Percentiles rank a stretch among this genome's conserved stretches.
Evolutionary conservation across 2,329 filamentous ascomycete species (phyloP).

Genomic region (Uncinocarpus reesii): DNA sequence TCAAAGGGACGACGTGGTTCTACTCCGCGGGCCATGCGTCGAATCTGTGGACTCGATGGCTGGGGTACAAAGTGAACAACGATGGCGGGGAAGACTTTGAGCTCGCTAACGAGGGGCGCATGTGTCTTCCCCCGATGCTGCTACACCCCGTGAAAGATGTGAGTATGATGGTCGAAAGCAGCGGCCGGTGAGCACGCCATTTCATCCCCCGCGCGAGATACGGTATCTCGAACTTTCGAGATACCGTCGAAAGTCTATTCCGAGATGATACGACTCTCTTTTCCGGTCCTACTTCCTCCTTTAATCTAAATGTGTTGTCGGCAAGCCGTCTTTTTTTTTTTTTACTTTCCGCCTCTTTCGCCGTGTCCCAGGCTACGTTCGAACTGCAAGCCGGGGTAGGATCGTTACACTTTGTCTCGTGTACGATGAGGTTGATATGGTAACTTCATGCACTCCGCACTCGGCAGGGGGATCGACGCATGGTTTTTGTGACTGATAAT

Average conservation of each 20-base stretch:
- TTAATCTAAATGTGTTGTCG: too few relatives aligned
- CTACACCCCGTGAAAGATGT: constrained; percentile 79
- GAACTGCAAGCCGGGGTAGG: background rate
- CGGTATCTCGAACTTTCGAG: too few relatives aligned
- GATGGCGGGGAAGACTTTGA: constrained; percentile 67
- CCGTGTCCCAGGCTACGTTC: too few relatives aligned
- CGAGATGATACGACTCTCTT: background rate
- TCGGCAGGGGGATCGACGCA: background rate
- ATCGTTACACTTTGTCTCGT: background rate
- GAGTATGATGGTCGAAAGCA: constrained; percentile 40
- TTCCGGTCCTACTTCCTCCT: background rate
- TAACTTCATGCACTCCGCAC: too few relatives aligned
- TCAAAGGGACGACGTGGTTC: constrained; percentile 80
- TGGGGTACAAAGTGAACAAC: constrained; percentile 69
- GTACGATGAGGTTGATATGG: too few relatives aligned
- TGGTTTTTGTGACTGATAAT: background rate
- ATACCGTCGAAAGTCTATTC: background rate
- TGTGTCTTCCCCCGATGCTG: constrained; percentile 85
- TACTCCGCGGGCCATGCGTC: constrained; percentile 75
- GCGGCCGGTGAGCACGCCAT: constrained; percentile 4
- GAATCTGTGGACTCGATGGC: constrained; percentile 74
- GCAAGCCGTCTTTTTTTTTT: background rate
- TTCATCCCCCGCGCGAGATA: too few relatives aligned
- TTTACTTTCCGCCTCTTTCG: too few relatives aligned
- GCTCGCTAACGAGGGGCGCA: constrained; percentile 62